phyloP scores from a whole-genome alignment of 129 eudicot species.

The Helichrysum umbraculigerum region DNA sequence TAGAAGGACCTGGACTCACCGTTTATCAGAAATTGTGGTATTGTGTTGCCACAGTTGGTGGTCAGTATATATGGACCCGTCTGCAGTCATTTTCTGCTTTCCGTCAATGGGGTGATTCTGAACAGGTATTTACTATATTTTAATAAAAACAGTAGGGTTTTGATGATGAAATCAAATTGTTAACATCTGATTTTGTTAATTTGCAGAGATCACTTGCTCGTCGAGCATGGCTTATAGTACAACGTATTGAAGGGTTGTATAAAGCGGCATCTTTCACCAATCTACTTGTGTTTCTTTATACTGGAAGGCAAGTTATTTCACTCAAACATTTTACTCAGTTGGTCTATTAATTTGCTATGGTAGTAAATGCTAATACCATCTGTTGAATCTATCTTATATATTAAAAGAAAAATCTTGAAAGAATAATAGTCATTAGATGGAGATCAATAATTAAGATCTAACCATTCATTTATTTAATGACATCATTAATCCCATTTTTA shows the following conservation, averaged over 20 bases:
- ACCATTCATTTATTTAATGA: too few relatives aligned
- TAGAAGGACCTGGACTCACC: constrained; percentile 98
- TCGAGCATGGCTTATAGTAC: constrained; percentile 80
- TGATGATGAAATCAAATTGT: not conserved
- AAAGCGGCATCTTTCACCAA: constrained; percentile 92
- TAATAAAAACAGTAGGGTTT: not conserved
- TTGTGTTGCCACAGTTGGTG: constrained; percentile 91
- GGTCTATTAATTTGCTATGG: not conserved
- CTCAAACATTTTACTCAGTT: not conserved
- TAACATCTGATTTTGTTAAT: not conserved
- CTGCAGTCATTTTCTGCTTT: constrained; percentile 94
- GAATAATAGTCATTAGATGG: too few relatives aligned
- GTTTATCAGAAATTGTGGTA: constrained; percentile 89
- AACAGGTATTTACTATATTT: constrained; percentile 53
- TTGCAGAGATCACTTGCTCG: constrained; percentile 82
- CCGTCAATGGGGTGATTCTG: constrained; percentile 95
- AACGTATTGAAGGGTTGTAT: constrained; percentile 84
- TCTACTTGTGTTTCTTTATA: constrained; percentile 84
- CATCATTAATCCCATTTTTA: too few relatives aligned
- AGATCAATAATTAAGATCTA: too few relatives aligned
- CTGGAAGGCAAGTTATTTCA: constrained; percentile 68
- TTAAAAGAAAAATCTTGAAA: too few relatives aligned
- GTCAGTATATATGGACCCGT: constrained; percentile 91
- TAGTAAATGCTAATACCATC: not conserved
- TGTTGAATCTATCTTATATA: too few relatives aligned